phyloP scores from a whole-genome alignment of 2,329 filamentous ascomycete genomes.

The Pseudocercospora macadamiae region DNA sequence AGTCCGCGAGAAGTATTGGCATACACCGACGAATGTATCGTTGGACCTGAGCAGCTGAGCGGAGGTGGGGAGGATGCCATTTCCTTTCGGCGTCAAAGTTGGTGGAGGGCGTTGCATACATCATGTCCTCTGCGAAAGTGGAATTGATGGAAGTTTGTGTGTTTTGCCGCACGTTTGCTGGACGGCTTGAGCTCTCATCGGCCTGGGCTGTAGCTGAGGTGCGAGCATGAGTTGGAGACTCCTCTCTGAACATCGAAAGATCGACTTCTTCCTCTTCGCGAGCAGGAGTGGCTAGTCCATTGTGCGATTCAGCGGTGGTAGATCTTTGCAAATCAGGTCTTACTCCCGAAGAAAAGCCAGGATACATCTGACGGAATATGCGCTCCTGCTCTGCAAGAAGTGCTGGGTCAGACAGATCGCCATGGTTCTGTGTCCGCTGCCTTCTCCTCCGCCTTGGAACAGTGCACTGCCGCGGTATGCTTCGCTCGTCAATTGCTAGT shows the following conservation, averaged over 20 bases:
- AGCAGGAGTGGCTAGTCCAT: conserved; percentile 22
- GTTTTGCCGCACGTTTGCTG: conserved; percentile 28
- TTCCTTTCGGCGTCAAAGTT: conserved; percentile 39
- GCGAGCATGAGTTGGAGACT: conserved; percentile 20
- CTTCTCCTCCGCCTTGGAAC: conserved; percentile 48
- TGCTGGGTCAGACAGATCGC: conserved; percentile 39
- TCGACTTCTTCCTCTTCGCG: conserved; percentile 42
- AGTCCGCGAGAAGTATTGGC: conserved; percentile 48
- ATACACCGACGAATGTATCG: conserved; percentile 54
- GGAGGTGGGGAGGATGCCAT: conserved; percentile 40
- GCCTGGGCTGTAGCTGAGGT: conserved; percentile 9
- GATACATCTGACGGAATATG: conserved; percentile 52
- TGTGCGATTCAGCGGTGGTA: conserved; percentile 15
- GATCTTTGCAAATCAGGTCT: conserved; percentile 13
- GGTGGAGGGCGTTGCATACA: conserved; percentile 35
- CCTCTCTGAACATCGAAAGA: conserved; percentile 38
- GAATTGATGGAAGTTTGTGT: conserved; percentile 33
- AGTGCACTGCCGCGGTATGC: conserved; percentile 48
- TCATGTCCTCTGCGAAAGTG: conserved; percentile 35
- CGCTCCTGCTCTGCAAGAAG: conserved; percentile 54
- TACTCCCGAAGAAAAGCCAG: conserved; percentile 40
- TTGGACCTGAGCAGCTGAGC: conserved; percentile 41
- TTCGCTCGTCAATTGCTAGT: conserved; percentile 69
- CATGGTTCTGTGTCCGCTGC: conserved; percentile 36
- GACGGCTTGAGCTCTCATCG: conserved; percentile 21